Conservation (phyloP, 2,329 filamentous ascomycete species). For the Aspergillus bombycis region DNA sequence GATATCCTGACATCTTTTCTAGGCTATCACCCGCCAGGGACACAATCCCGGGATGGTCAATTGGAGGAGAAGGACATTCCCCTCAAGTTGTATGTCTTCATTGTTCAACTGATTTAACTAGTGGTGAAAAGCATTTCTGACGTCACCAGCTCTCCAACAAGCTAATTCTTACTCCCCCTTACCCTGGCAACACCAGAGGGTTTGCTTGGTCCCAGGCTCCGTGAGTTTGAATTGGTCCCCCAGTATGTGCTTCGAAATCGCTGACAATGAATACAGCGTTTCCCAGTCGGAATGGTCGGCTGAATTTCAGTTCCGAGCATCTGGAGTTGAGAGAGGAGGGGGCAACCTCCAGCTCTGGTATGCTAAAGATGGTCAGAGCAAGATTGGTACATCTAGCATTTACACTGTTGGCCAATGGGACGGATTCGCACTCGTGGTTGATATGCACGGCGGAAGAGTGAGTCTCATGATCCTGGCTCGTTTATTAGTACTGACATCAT, state of each 20-base stretch:
- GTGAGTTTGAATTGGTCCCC: conserved; percentile 33
- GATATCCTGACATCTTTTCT: conserved; percentile 16
- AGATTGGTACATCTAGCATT: conserved; percentile 73
- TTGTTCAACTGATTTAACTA: neutral
- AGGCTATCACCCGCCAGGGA: conserved; percentile 64
- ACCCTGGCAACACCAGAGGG: conserved; percentile 81
- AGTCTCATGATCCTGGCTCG: conserved; percentile 14
- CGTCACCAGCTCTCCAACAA: conserved; percentile 73
- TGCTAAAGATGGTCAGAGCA: conserved; percentile 66
- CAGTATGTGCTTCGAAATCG: neutral
- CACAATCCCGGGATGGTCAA: conserved; percentile 59
- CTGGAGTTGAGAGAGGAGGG: conserved; percentile 79
- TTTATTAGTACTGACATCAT: conserved; percentile 13
- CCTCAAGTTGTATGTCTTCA: conserved; percentile 53
- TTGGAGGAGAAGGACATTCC: conserved; percentile 58
- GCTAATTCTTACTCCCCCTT: conserved; percentile 85
- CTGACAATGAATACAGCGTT: conserved; percentile 35
- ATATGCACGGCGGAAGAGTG: conserved; percentile 74
- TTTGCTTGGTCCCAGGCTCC: conserved; percentile 75
- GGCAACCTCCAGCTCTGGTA: conserved; percentile 97
- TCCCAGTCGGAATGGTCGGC: conserved; percentile 72
- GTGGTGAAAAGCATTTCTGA: conserved; percentile 18
- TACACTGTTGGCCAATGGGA: conserved; percentile 87
- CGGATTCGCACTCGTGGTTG: conserved; percentile 83
- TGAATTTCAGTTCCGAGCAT: conserved; percentile 85